Base-by-base conservation (phyloP, 768 basidiomycete genomes). In the Leccinum arenicola region DNA sequence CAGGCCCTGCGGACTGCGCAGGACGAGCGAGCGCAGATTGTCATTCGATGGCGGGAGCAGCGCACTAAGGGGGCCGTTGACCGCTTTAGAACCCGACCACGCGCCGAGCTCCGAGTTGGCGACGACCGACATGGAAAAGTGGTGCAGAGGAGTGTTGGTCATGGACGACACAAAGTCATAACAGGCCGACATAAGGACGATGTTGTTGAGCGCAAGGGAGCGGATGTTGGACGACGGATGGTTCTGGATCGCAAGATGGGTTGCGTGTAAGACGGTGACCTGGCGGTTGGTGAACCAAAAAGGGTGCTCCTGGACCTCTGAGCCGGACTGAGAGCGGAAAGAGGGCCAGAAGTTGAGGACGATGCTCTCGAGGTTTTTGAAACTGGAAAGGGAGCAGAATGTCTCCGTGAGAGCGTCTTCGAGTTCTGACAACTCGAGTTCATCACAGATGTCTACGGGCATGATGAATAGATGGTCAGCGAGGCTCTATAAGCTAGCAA, bases 211-310 rank as follows among this genome's bases (percentile, higher is more conserved):
- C 4, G 61, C 47, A 48, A 73, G 64, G 1, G 71, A 71, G 11
- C 56, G 57, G 21, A 72, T 55, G 59, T 11, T 23, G 5, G 60
- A 69, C 0, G 64, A 68, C 19, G 43, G 43, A 45, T 45, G 43
- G 43, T 45, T 45, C 35, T 66, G 60, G 17, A 73, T 60, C 19
- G 66, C 61, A 53, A 63, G 31, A 23, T 74, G 63, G 6, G 67
- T 52, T 0, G 73, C 66, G 17, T 74, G 63, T 25, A 69, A 50
- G 4, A 73, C 57, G 1, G 62, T 35, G 31, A 68, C 29, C 51
- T 73, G 71, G 38, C 73, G 71, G 54, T 61, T 64, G 35, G 71
- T 62, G 52, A 74, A 73, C 71, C 71, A 73, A 49, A 63, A 73
- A 5, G 71, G 73, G 19, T 67, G 63, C 15, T 73, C 73, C 17